phyloP scores from a whole-genome alignment of 78 protist genomes.

The Dictyostelium brefeldianum region DNA sequence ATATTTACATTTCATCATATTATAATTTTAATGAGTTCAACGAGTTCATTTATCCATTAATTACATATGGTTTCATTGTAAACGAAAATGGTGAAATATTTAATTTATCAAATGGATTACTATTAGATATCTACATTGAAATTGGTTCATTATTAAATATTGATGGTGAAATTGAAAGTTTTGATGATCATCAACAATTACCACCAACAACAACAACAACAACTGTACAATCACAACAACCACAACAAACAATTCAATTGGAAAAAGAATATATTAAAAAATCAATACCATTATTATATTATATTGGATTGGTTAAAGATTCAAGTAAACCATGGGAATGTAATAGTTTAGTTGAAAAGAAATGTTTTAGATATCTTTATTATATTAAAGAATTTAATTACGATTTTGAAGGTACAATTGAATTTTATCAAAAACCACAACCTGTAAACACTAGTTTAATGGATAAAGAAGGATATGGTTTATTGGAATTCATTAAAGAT shows the following conservation, averaged over 20 bases:
- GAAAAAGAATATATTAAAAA: conserved; percentile 7
- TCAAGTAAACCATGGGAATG: conserved; percentile 21
- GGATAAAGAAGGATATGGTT: conserved; percentile 17
- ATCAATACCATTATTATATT: neutral
- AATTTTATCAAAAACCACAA: conserved; percentile 32
- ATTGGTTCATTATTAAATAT: conserved; percentile 14
- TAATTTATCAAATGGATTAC: neutral
- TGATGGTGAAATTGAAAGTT: neutral
- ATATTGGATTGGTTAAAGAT: conserved; percentile 3
- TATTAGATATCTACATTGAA: conserved; percentile 33
- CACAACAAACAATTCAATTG: neutral
- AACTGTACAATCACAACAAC: neutral
- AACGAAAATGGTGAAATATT: conserved; percentile 28
- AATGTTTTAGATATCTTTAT: conserved; percentile 35
- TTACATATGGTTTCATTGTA: conserved; percentile 42
- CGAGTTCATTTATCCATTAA: conserved; percentile 47
- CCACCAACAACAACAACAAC: no score
- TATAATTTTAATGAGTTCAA: conserved; percentile 18
- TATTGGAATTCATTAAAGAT: conserved; percentile 6
- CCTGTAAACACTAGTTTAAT: neutral
- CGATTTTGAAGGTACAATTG: conserved; percentile 3
- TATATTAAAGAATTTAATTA: conserved; percentile 19
- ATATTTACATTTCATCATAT: neutral
- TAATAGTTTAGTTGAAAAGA: neutral
- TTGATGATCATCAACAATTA: neutral